Evolutionary conservation across 345 rosid species (phyloP), one percentile per base, ranked within the genome.

Genomic region (Pugionium cornutum): DNA sequence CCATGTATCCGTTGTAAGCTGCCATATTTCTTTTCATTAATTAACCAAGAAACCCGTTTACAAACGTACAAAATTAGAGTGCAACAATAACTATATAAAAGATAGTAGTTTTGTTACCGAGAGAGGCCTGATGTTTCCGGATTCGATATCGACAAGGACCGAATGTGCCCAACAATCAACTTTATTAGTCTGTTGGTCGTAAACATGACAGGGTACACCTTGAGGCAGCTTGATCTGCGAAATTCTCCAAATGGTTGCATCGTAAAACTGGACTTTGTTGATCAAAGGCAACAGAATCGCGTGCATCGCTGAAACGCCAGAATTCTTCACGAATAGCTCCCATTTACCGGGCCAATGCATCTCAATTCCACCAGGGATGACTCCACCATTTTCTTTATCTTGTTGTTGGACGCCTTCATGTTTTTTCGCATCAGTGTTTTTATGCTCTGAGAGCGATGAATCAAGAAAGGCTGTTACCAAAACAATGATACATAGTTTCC

Each of bases 241-340:
- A 0, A 68, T 61, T 50, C 78, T 80, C 83, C 87, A 82, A 42
- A 86, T 78, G 1, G 97, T 89, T 44, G 97, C 83, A 27, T 92
- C 96, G 46, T 81, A 90, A 78, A 85, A 86, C 47, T 86, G 64
- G 9, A 74, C 88, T 68, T 83, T 77, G 69, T 83, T 73, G 47
- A 62, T 64, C 42, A 77, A 61, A 2, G 94, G 96, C 63, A 94
- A 70, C 62, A 90, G 72, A 26, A 85, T 78, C 9, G 84, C 35
- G 70, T 94, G 97, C 97, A 90, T 92, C 1, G 92, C 92, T 0
- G 95, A 90, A 8, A 90, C 89, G 0, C 99, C 97, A 1, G 97
- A 79, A 26, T 69, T 88, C 4, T 68, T 25, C 0, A 78, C 27
- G 35, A 81, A 80, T 5, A 90, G 2, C 75, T 85, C 86, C 92